These are phyloP conservation scores for Mortierella claussenii DNA, from an alignment of 192 early-diverging fungal species.

Conservation along the genomic window DNA sequence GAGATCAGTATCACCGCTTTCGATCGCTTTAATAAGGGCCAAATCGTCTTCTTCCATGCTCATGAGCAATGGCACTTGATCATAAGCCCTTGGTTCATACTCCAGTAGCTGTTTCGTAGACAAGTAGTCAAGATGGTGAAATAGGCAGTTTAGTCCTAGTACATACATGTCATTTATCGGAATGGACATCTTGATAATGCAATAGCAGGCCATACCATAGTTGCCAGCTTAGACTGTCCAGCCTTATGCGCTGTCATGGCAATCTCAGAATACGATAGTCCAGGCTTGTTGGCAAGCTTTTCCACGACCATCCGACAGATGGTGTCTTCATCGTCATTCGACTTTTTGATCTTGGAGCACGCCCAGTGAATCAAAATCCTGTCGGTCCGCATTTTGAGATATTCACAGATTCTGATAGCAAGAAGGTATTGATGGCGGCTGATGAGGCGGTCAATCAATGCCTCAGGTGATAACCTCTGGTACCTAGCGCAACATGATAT, in stretches of 20 bases:
- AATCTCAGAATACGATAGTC: constrained; percentile 90
- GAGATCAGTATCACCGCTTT: constrained; percentile 95
- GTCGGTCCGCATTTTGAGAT: constrained; percentile 80
- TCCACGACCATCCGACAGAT: constrained; percentile 83
- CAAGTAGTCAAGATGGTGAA: too few species aligned
- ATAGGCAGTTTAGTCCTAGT: too few species aligned
- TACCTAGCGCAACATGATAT: constrained; percentile 63
- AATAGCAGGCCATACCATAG: constrained; percentile 67
- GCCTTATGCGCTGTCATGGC: constrained; percentile 89
- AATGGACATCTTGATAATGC: not conserved
- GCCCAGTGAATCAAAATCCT: constrained; percentile 96
- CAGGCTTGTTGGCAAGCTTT: constrained; percentile 75
- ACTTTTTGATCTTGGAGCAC: constrained; percentile 90
- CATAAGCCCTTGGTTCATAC: constrained; percentile 92
- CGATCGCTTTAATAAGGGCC: constrained; percentile 90
- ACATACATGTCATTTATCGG: too few species aligned
- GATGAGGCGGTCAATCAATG: constrained; percentile 83
- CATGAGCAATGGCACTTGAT: constrained; percentile 94
- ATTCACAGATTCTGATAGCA: constrained; percentile 86
- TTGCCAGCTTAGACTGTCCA: constrained; percentile 87
- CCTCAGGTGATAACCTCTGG: constrained; percentile 79
- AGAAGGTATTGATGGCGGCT: constrained; percentile 87
- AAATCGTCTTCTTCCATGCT: constrained; percentile 92
- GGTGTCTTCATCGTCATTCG: constrained; percentile 89
- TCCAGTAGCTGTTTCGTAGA: constrained; percentile 83